Evolutionary conservation across 2,329 filamentous ascomycete genomes (phyloP), one percentile per base, ranked within the genome.

Genomic region (Arthrobotrys conoides): DNA sequence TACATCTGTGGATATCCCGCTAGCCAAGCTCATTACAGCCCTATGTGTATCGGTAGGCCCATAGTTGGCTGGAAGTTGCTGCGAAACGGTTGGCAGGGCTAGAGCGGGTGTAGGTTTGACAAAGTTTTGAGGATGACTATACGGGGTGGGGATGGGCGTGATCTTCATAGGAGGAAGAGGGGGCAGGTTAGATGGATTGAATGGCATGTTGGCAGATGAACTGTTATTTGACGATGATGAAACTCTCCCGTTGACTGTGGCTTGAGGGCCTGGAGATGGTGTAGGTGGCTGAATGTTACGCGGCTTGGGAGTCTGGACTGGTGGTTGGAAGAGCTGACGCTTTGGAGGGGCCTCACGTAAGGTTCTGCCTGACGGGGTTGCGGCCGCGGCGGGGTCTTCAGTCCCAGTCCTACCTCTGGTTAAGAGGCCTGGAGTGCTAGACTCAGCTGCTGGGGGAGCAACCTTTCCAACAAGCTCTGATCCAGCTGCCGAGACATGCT

Each of bases 281-380:
- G 12, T 81, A 82, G 55, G 55, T 1, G 80, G 48, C 8, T 63
- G 61, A 44, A 71, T 55, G 33, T 61, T 81, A 30, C 82, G 63
- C 81, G 83, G 73, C 80, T 83, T 49, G 80, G 83, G 75, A 61
- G 82, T 81, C 71, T 76, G 80, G n/a, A 90, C 90, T 82, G 96
- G 93, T 33, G 93, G 93, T 83, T 96, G 93, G 84, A 95, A 96
- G 65, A 96, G 90, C 66, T 94, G 90, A 80, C 93, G 88, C 83
- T 94, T 93, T 0, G 93, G 91, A 30, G 93, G 93, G n/a, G 93
- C 92, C 83, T 96, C 92, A 80, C 93, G 81, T 55, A 82, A 70
- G 76, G 80, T 81, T 81, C 80, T 79, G 66, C 79, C 76, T 64
- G 73, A 76, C 57, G 80, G 38, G 49, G 78, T 44, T 10, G 63